Percentiles rank a stretch among this genome's conserved stretches.
phyloP scores from a whole-genome alignment of 768 basidiomycete genomes.

The Leccinum subgranulosum region DNA sequence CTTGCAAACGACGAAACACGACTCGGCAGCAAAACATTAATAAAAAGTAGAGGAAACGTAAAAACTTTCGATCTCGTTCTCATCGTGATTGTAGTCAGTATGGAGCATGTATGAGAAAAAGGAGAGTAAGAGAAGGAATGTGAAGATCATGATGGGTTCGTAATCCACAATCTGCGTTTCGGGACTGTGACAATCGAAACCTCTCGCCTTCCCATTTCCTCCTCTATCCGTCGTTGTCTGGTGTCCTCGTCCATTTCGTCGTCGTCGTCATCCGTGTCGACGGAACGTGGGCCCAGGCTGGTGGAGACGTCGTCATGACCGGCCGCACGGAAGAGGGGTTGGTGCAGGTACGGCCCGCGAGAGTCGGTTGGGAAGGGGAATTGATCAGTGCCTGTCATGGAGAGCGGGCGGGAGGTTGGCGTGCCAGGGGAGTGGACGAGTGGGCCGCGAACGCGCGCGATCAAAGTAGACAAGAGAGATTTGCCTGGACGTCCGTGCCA shows the following conservation, averaged over 20 bases:
- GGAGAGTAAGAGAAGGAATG: not conserved
- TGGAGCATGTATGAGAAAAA: constrained; percentile 12
- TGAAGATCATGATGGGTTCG: constrained; percentile 53
- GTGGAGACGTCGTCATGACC: constrained; percentile 42
- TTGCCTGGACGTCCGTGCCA: constrained; percentile 55
- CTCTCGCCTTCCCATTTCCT: constrained; percentile 78
- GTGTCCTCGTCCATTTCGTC: constrained; percentile 75
- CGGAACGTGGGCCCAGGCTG: constrained; percentile 43
- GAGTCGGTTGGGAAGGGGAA: constrained; percentile 44
- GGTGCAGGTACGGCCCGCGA: constrained; percentile 65
- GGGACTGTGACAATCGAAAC: constrained; percentile 80
- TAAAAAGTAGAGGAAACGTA: constrained; percentile 7
- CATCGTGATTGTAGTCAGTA: constrained; percentile 23
- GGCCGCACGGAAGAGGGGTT: constrained; percentile 55
- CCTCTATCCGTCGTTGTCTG: constrained; percentile 71
- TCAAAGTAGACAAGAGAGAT: constrained; percentile 53
- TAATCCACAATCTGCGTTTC: constrained; percentile 69
- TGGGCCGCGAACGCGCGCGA: constrained; percentile 41
- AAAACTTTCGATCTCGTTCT: constrained; percentile 6
- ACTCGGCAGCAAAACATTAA: constrained; percentile 13
- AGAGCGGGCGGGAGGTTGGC: constrained; percentile 39
- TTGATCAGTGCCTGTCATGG: constrained; percentile 39
- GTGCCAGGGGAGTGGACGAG: constrained; percentile 33
- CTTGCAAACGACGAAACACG: constrained; percentile 14
- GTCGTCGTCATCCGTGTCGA: constrained; percentile 58